Base-by-base conservation (phyloP, 495 filamentous ascomycete genomes). In the Lasiosphaeria miniovina region DNA sequence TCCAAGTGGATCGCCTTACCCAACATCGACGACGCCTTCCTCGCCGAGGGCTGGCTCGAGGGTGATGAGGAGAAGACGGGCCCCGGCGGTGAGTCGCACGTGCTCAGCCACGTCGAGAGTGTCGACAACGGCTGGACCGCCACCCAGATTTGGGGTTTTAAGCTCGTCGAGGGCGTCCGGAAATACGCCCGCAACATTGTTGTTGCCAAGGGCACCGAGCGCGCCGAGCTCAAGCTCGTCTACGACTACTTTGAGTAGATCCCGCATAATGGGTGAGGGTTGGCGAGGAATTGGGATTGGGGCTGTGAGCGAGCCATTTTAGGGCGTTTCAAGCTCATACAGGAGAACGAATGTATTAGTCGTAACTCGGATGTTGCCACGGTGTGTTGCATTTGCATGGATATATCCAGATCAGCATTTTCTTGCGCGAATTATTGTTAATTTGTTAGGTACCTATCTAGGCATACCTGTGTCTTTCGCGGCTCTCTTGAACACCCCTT, bases 121-220 rank as follows among this genome's bases (percentile, higher is more conserved):
- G 53, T 76, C 33, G 79, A 79, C 40, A 72, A 65, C 15, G 81
- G 76, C 6, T 91, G 88, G 88, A 81, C 68, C 36, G 86, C 82
- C 0, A 70, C 74, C 6, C 85, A 88, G 81, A 74, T 77, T 54
- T 82, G 79, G 79, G 80, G 77, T 1, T 83, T 84, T 65, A 70
- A 81, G 68, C 41, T 60, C 15, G 61, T 83, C 1, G 75, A 79
- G 7, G 77, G 85, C 1, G 70, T 85, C 75, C 81, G 92, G 61
- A 80, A 82, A 57, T 84, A 97, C 69, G 82, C 81, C 50, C 71
- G 89, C 59, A 86, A 86, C 49, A 75, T 90, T 49, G 80, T 86
- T 15, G 79, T 88, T 41, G 77, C 69, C 34, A 93, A 92, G 80
- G 84, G 78, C 4, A 74, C 74, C 0, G 75, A 87, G 74, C 78